phyloP scores from a whole-genome alignment of 441 rosid species.

The Syzygium malaccense region DNA sequence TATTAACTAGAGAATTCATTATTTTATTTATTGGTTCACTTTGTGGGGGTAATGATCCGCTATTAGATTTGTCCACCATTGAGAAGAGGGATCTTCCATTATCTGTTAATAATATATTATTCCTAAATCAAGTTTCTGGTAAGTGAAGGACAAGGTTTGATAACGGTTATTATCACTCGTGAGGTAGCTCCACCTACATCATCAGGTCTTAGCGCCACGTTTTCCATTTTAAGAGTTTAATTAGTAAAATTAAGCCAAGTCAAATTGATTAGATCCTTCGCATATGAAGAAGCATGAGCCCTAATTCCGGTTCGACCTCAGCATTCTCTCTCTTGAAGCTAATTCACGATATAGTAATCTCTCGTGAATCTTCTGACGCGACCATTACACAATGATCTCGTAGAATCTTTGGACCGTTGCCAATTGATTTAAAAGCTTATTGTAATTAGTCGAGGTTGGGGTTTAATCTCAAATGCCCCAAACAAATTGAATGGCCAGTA shows the following conservation, averaged over 20 bases:
- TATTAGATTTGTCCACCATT: not conserved
- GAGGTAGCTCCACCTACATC: not conserved
- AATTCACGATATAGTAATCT: not conserved
- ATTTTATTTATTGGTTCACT: not conserved
- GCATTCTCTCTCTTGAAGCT: not conserved
- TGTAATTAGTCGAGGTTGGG: not conserved
- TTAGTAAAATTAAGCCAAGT: not conserved
- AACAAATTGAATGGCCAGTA: not conserved
- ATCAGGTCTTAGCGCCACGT: not conserved
- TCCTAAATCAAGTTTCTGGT: not conserved
- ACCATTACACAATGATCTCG: rapidly evolving
- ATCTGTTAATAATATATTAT: not conserved
- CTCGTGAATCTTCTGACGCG: not conserved
- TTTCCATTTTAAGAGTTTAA: not conserved
- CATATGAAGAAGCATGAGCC: not conserved
- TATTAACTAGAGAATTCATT: not conserved
- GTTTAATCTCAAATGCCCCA: not conserved
- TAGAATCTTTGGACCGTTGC: rapidly evolving
- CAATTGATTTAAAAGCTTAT: not conserved
- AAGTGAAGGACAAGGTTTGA: not conserved
- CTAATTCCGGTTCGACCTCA: not conserved
- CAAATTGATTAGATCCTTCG: not conserved
- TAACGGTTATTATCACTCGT: not conserved
- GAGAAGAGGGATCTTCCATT: not conserved
- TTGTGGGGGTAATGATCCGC: not conserved